phyloP scores from a whole-genome alignment of 805 yeast species.

The Saccharomycopsis vini region DNA sequence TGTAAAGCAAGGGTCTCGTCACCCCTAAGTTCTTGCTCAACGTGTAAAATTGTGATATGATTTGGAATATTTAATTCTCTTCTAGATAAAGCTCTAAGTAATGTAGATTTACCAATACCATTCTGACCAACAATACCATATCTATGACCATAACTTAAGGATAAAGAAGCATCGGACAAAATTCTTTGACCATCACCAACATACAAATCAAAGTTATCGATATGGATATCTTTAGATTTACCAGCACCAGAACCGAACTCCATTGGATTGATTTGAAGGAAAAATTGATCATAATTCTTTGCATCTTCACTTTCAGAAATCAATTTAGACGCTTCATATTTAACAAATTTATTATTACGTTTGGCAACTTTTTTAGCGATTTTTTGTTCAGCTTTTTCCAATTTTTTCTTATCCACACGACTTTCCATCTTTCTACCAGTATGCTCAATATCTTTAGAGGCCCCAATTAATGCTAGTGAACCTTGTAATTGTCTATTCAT shows the following conservation, averaged over 20 bases:
- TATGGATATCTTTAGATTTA: conserved; percentile 91
- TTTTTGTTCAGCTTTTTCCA: conserved; percentile 94
- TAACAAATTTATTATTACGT: conserved; percentile 66
- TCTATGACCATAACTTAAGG: conserved; percentile 85
- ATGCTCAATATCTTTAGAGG: conserved; percentile 79
- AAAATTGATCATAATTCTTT: conserved; percentile 88
- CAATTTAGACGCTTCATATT: conserved; percentile 91
- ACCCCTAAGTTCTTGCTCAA: conserved; percentile 94
- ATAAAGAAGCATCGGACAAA: conserved; percentile 75
- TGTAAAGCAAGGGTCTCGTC: conserved; percentile 87
- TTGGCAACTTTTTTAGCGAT: conserved; percentile 96
- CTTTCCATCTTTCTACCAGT: conserved; percentile 88
- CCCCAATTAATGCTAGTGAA: conserved; percentile 68
- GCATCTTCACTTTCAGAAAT: conserved; percentile 47
- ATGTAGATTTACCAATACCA: conserved; percentile 98
- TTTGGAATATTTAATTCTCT: conserved; percentile 92
- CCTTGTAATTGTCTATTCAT: conserved; percentile 60
- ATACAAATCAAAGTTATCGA: conserved; percentile 86
- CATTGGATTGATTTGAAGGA: conserved; percentile 88
- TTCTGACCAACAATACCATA: conserved; percentile 98
- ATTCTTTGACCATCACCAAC: conserved; percentile 96
- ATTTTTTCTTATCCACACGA: conserved; percentile 89
- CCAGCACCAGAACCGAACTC: conserved; percentile 89
- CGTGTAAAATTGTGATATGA: conserved; percentile 91
- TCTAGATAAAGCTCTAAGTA: conserved; percentile 81